Conservation (phyloP, 2,329 filamentous ascomycete species). For the Emydomyces testavorans region DNA sequence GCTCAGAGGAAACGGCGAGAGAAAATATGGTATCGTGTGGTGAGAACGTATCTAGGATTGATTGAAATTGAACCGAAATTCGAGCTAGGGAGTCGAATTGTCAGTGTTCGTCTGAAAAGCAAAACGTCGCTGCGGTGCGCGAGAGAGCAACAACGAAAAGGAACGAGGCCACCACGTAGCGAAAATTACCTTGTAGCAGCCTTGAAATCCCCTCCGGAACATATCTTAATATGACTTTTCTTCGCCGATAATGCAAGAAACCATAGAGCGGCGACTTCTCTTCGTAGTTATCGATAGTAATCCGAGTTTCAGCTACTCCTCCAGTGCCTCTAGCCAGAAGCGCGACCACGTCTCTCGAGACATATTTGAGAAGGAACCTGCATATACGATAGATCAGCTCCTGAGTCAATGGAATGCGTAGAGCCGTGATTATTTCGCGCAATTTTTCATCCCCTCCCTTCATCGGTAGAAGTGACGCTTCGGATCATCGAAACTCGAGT, state of each 20-base stretch:
- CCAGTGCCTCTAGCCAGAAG: conserved; percentile 65
- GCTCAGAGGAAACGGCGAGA: conserved; percentile 60
- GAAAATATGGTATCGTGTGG: conserved; percentile 79
- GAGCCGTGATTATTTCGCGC: too few relatives aligned
- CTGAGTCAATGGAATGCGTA: background rate
- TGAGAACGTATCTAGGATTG: conserved; percentile 47
- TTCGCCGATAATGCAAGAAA: conserved; percentile 75
- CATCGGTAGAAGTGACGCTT: too few relatives aligned
- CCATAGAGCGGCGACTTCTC: conserved; percentile 85
- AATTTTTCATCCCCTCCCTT: background rate
- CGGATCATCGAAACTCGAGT: background rate
- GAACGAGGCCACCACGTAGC: background rate
- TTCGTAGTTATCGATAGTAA: conserved; percentile 63
- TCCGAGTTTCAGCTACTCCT: conserved; percentile 73
- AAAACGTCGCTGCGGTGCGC: background rate
- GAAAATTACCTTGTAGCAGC: conserved; percentile 67
- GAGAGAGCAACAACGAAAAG: background rate
- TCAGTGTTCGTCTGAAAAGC: background rate
- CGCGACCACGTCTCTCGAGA: conserved; percentile 74
- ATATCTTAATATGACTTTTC: conserved; percentile 87
- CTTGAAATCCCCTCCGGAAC: conserved; percentile 83
- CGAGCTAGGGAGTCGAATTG: conserved; percentile 50
- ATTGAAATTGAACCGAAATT: conserved; percentile 58
- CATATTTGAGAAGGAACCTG: conserved; percentile 93
- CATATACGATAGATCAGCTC: conserved; percentile 16